Base-by-base conservation (phyloP, 2,329 filamentous ascomycete genomes). In the Fusarium verrucosum region DNA sequence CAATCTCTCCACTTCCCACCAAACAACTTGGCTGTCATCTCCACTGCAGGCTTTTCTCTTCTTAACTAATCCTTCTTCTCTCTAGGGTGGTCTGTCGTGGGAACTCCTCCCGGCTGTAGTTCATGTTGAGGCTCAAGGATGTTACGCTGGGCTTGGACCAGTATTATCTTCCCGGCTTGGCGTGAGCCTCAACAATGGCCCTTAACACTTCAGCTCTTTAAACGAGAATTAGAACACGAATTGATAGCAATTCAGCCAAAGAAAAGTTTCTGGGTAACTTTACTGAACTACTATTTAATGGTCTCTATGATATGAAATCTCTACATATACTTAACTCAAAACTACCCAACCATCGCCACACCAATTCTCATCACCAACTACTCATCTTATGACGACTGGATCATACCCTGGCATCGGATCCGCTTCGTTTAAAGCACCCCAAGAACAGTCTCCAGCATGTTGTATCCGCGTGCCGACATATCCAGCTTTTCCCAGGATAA, bases 381-480 rank as follows among this genome's bases (percentile, higher is more conserved):
- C 25, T 53, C 22, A 47, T 49, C 37, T 57, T 36, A 54, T 50
- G 62, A 58, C 47, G 56, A 64, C 42, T 68, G 43, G 43, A 55
- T 36, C 37, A 22, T 26, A 38, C 38, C 53, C 57, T 41, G 47
- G 55, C 25, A 54, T 52, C 37, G 52, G 47, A 40, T 58, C 61
- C 62, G 65, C 65, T 52, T 38, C 35, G 26, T 56, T 41, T 36
- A 38, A 40, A 44, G 28, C 58, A 38, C 25, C 50, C 56, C 33
- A 41, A 68, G 35, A 25, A 25, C 25, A 40, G 49, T 46, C 44
- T 38, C n/a, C 19, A 54, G 20, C 28, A 26, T 35, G 30, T 14
- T 58, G 50, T 32, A 56, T 63, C 41, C 46, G 50, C 35, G 55
- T 66, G 66, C 60, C 64, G 63, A 71, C 52, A 58, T 50, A 66